Evolutionary conservation across 2,329 filamentous ascomycete species (phyloP), one percentile per base, ranked within the genome.

Genomic region (Cladosporium sp.): DNA sequence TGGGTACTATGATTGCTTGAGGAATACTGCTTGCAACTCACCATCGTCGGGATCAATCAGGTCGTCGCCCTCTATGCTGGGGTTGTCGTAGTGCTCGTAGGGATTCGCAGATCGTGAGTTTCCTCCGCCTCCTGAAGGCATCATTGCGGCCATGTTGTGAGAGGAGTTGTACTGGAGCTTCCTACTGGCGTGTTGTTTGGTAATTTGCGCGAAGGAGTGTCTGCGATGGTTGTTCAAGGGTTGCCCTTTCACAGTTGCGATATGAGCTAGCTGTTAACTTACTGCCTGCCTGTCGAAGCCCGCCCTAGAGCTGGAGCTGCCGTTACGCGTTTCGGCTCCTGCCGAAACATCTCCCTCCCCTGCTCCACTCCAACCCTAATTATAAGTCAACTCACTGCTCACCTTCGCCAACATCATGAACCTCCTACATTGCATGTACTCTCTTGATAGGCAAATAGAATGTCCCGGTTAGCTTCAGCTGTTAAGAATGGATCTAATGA

Each of bases 1-100:
- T 16, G 51, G 23, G 18, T 28, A 18, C 3, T 43, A 18, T 3
- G 14, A 7, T 3, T 43, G 6, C 5, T 4, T n/a, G n/a, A 6
- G 23, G 48, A 3, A 1, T 14, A 11, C 6, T 26, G 21, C 1
- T 23, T n/a, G 18, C 5, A 8, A 21, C 49, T 58, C 76, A 84
- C 82, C 81, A 76, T 84, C 82, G 72, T 84, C 82, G 23, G 82
- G 81, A 71, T 84, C 82, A 61, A 84, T 84, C 67, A 84, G 77
- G 73, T 84, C 82, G 70, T 81, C 80, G 70, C 82, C 81, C 70
- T 81, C 80, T 49, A 81, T 74, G 23, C 78, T 76, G 65, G 82
- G 79, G 68, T 77, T 75, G 70, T 83, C 80, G 71, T 82, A 82
- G 59, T 76, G 76, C 56, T 76, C 74, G 73, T 77, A 77, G 16